phyloP scores from a whole-genome alignment of 768 basidiomycete genomes.

The Agaricus blazei region DNA sequence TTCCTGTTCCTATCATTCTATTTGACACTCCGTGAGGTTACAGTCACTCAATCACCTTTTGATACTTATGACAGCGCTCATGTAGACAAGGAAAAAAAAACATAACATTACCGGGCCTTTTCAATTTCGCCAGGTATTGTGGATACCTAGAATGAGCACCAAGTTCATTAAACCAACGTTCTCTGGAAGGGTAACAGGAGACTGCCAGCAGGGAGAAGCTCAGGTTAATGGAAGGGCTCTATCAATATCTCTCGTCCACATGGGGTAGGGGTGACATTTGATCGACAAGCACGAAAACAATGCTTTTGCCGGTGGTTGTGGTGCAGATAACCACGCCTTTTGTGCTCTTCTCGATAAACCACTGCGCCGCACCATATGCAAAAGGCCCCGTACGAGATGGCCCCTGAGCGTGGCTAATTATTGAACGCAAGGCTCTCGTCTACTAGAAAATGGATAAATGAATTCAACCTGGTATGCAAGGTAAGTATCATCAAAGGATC shows the following conservation, averaged over 20 bases:
- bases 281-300: background rate
- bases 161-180: background rate
- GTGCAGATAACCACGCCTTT: no score
- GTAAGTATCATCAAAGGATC: background rate
- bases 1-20: background rate
- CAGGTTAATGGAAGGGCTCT: background rate
- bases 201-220: background rate
- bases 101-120: background rate
- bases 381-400: background rate
- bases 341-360: background rate
- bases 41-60: background rate
- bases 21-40: slow-evolving; percentile 1
- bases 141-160: background rate
- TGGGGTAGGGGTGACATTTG: slow-evolving; percentile 1
- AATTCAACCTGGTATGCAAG: background rate
- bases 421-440: background rate
- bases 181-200: background rate
- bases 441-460: background rate
- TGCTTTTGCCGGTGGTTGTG: no score
- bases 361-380: background rate
- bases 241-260: background rate
- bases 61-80: background rate
- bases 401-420: background rate
- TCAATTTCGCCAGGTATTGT: background rate
- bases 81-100: background rate